Percentiles rank a stretch among this genome's conserved stretches.
Conservation (phyloP, 2,329 filamentous ascomycete species). For the Rugonectria rugulosa region DNA sequence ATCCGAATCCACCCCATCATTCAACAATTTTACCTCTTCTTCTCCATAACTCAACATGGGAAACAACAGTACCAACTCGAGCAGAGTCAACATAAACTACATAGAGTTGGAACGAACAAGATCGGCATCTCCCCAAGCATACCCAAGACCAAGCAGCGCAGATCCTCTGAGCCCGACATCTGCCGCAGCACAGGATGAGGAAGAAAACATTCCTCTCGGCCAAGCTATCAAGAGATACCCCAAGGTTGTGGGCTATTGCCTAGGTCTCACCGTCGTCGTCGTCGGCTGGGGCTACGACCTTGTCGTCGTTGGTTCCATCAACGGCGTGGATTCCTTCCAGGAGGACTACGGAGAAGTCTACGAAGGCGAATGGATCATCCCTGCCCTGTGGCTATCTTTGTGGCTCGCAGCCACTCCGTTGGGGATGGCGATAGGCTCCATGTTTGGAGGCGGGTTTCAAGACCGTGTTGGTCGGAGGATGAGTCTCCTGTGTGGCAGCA, state of each 20-base stretch:
- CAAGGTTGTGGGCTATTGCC: slow-evolving; percentile 37
- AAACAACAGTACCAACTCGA: no score
- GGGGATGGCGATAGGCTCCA: slow-evolving; percentile 33
- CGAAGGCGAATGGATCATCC: slow-evolving; percentile 35
- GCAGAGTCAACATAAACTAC: no score
- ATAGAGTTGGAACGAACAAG: no score
- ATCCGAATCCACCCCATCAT: no score
- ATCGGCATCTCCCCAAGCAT: no score
- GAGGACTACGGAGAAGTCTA: slow-evolving; percentile 38
- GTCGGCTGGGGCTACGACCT: slow-evolving; percentile 42
- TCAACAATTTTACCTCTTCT: no score
- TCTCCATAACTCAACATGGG: no score
- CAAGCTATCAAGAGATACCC: slow-evolving; percentile 39
- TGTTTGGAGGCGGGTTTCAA: slow-evolving; percentile 38
- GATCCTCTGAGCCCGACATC: no score
- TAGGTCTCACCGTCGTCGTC: slow-evolving; percentile 38
- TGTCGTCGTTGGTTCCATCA: slow-evolving; percentile 38
- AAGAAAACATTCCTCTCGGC: no score
- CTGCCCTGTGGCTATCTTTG: slow-evolving; percentile 35
- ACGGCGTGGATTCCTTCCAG: slow-evolving; percentile 39
- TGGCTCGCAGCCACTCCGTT: slow-evolving; percentile 36
- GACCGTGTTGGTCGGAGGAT: slow-evolving; percentile 36
- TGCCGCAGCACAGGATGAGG: no score
- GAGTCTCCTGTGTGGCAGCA: slow-evolving; percentile 31
- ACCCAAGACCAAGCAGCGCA: no score